Conservation (phyloP, 1,284 basidiomycete genomes). For the Salmacisia buchloeana region DNA sequence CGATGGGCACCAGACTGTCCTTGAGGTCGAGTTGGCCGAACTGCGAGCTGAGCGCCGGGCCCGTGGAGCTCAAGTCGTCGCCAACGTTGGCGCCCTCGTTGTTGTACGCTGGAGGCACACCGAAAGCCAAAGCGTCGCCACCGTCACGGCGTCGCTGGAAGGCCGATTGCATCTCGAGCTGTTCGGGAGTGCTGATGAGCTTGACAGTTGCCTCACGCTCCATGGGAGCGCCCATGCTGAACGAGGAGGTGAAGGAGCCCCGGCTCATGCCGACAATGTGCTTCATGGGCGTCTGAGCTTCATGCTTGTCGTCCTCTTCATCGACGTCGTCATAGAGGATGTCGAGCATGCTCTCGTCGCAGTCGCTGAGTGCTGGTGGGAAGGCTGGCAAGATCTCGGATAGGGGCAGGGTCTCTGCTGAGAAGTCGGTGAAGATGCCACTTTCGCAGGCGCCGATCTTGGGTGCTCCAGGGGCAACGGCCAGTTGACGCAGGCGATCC, state of each 20-base stretch:
- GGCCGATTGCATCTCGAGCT: slow-evolving; percentile 3
- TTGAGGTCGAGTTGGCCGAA: not conserved
- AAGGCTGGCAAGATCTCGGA: not conserved
- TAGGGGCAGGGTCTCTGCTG: not conserved
- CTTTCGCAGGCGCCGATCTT: not conserved
- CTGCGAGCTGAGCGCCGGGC: not conserved
- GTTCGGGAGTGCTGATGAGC: not conserved
- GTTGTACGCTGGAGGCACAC: not conserved
- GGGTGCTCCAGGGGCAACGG: not conserved
- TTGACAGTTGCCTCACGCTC: not conserved
- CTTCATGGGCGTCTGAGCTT: slow-evolving; percentile 4
- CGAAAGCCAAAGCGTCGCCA: not conserved
- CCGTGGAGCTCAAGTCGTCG: not conserved
- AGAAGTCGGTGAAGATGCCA: not conserved
- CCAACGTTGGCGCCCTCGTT: not conserved
- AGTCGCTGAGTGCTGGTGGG: not conserved
- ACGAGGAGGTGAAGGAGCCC: not conserved
- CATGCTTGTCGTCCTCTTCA: slow-evolving; percentile 7
- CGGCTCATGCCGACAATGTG: not conserved
- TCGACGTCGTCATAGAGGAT: not conserved
- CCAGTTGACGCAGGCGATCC: not conserved
- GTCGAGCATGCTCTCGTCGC: slow-evolving; percentile 2
- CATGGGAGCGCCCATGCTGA: not conserved
- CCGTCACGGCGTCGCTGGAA: not conserved
- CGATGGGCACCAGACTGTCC: not conserved